Percentiles rank a stretch among this genome's conserved stretches.
Conservation (phyloP, 768 basidiomycete species). For the Trametes gibbosa region DNA sequence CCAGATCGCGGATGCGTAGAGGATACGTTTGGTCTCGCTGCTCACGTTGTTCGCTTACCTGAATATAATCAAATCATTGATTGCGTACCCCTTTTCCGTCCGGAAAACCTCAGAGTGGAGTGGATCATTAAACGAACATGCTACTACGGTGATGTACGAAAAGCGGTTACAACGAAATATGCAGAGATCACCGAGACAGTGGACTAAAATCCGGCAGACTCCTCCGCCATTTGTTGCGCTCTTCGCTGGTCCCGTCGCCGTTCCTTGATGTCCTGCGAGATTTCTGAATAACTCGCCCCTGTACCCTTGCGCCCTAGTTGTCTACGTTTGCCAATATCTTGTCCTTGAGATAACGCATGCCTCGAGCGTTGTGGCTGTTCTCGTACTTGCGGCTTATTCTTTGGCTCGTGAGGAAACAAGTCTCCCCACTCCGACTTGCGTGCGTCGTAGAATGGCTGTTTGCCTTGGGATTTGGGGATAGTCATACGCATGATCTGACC, state of each 20-base stretch:
- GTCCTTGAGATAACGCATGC: slow-evolving; percentile 34
- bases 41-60: background rate
- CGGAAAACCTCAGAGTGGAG: background rate
- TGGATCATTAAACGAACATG: background rate
- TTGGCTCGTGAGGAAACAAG: slow-evolving; percentile 86
- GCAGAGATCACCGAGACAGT: too few species aligned
- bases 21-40: too few species aligned
- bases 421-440: slow-evolving; percentile 95
- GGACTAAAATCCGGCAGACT: background rate
- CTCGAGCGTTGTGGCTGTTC: slow-evolving; percentile 38
- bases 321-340: slow-evolving; percentile 57
- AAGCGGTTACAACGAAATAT: background rate
- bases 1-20: slow-evolving; percentile 73
- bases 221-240: slow-evolving; percentile 1
- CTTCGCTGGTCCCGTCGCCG: slow-evolving; percentile 31
- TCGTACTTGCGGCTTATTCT: slow-evolving; percentile 71
- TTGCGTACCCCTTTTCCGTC: too few species aligned
- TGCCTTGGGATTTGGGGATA: slow-evolving; percentile 92
- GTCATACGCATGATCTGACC: slow-evolving; percentile 91
- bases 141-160: background rate
- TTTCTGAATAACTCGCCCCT: slow-evolving; percentile 35
- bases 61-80: background rate
- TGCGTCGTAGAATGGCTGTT: slow-evolving; percentile 92
- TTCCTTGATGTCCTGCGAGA: slow-evolving; percentile 41
- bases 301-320: slow-evolving; percentile 26